phyloP scores from a whole-genome alignment of 805 yeast species.

The Candida hungchunana region DNA sequence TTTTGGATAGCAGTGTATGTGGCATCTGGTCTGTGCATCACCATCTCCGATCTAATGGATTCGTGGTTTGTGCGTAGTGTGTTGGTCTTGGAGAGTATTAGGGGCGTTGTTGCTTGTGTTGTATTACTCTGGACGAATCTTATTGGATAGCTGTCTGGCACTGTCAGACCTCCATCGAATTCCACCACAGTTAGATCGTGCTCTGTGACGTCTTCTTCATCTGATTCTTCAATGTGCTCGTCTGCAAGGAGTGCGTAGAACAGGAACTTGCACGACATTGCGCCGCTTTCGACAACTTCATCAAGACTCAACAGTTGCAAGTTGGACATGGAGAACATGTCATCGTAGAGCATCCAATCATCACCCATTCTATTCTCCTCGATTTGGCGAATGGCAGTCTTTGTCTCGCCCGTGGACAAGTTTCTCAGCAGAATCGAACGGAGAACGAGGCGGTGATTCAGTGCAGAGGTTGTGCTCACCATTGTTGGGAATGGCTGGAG shows the following conservation, averaged over 20 bases:
- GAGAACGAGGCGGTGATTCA: conserved; percentile 16
- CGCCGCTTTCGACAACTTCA: conserved; percentile 30
- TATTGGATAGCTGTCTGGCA: conserved; percentile 11
- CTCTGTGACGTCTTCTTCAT: conserved; percentile 16
- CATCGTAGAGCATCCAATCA: conserved; percentile 39
- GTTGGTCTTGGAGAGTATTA: conserved; percentile 21
- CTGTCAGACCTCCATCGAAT: conserved; percentile 20
- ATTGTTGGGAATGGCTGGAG: conserved; percentile 17
- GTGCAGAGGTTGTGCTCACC: conserved; percentile 10
- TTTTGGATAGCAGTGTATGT: conserved; percentile 16
- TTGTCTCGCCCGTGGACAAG: conserved; percentile 16
- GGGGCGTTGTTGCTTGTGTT: conserved; percentile 20
- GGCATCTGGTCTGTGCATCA: conserved; percentile 23
- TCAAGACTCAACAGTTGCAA: conserved; percentile 31
- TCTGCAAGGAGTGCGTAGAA: conserved; percentile 26
- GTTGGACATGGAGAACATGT: conserved; percentile 33
- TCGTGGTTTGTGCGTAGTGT: conserved; percentile 20
- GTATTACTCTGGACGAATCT: conserved; percentile 19
- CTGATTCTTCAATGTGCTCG: conserved; percentile 1
- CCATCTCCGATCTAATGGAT: conserved; percentile 24
- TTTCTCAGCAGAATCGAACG: conserved; percentile 22
- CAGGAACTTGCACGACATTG: conserved; percentile 28
- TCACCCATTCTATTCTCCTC: conserved; percentile 27
- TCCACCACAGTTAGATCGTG: conserved; percentile 26
- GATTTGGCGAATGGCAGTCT: conserved; percentile 25